Base-by-base conservation (phyloP, 2,329 filamentous ascomycete species). In the Sporothrix luriei region DNA sequence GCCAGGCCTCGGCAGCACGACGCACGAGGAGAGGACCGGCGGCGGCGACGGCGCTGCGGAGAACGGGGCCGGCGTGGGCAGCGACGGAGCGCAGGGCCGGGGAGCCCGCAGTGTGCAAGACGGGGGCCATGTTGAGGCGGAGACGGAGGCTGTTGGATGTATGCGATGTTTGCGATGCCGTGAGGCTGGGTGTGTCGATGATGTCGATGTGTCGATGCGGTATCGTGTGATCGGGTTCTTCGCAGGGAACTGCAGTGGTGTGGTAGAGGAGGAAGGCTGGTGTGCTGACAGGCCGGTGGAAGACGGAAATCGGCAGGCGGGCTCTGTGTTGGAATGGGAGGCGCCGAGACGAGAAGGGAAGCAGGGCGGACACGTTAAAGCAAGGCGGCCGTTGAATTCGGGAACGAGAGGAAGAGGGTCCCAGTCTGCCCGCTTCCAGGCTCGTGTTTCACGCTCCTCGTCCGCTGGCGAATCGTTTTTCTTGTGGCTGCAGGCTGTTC, bases 81-180 rank as follows among this genome's bases (percentile, higher is more conserved):
- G 68, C 71, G 40, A 72, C 68, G 24, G 70, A 57, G 67, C 71
- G 71, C 61, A 73, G 68, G 16, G 68, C 55, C 16, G 72, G 71
- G 4, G 52, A 40, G 46, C 33, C 43, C 5, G 40, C 57, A 10
- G 19, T n/a, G 13, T 26, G 51, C 21, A 61, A 24, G 24, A 72
- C 55, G 21, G 73, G 73, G 14, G 73, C 69, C 72, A 73, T 73
- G 57, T 48, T 7, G 29, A 9, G 46, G 46, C 4, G 38, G n/a
- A 26, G 62, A n/a, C 2, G 62, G 9, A 13, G 14, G 51, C 19
- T 67, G 29, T 48, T 26, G 33, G 19, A 19, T 21, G 33, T 43
- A 2, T 48, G n/a, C 11, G n/a, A 19, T 21, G 33, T 43, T 0
- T 48, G n/a, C 11, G n/a, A 49, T 64, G 61, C 14, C 2, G 57